phyloP scores from a whole-genome alignment of 2,329 filamentous ascomycete species.

The Emydomyces testavorans region DNA sequence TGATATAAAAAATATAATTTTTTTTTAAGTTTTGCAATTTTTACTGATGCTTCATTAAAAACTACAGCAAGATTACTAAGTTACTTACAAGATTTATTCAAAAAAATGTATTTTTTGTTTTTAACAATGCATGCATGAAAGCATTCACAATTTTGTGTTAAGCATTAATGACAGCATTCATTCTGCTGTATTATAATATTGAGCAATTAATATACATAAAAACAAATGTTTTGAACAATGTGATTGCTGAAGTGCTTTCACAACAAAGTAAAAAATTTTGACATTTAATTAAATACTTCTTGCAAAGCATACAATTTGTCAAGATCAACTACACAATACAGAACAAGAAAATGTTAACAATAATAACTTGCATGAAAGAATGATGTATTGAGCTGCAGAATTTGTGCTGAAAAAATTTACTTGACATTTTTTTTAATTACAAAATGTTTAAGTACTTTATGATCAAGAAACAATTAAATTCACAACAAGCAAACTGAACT shows the following conservation, averaged over 20 bases:
- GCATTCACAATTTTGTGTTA: neutral
- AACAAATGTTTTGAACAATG: too few relatives aligned
- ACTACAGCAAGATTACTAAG: neutral
- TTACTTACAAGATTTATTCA: neutral
- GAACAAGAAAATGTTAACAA: neutral
- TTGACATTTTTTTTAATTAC: too few relatives aligned
- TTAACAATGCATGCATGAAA: neutral
- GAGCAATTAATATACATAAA: neutral
- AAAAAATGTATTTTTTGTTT: neutral
- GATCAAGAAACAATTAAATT: too few relatives aligned
- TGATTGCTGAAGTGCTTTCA: too few relatives aligned
- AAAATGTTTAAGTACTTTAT: too few relatives aligned
- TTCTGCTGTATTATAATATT: conserved; percentile 4
- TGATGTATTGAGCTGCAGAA: too few relatives aligned
- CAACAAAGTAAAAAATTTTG: too few relatives aligned
- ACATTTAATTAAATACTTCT: too few relatives aligned
- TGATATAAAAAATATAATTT: neutral
- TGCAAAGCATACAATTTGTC: too few relatives aligned
- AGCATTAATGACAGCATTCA: neutral
- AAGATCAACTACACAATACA: neutral
- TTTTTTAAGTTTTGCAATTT: conserved; percentile 7
- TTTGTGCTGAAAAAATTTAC: too few relatives aligned
- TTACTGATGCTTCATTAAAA: neutral
- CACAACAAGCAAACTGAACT: too few relatives aligned
- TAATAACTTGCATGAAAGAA: neutral